Percentiles rank a stretch among this genome's conserved stretches.
Evolutionary conservation across 768 basidiomycete genomes (phyloP).

Genomic region (Boletus patriciae): DNA sequence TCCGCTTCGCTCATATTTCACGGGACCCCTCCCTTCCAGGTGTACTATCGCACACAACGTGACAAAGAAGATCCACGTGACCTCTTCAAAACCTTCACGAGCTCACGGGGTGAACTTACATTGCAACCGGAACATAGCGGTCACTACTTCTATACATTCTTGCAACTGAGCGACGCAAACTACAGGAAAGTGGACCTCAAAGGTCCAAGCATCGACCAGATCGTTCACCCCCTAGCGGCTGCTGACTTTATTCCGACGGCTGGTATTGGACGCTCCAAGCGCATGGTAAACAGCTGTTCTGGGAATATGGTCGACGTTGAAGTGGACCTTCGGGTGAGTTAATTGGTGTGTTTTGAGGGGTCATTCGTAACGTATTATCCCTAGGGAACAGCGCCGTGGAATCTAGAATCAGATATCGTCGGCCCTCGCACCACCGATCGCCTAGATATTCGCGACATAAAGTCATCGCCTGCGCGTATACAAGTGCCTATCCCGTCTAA

Average conservation of each 20-base stretch:
- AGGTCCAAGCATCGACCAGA: conserved; percentile 79
- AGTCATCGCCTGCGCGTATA: conserved; percentile 52
- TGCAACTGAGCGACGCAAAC: conserved; percentile 76
- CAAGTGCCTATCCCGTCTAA: conserved; percentile 66
- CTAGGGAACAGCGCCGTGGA: conserved; percentile 91
- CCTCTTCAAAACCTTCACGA: conserved; percentile 56
- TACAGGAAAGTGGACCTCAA: conserved; percentile 76
- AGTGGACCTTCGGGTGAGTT: conserved; percentile 72
- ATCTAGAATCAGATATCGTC: conserved; percentile 76
- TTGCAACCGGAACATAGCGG: conserved; percentile 88
- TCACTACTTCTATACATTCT: conserved; percentile 82
- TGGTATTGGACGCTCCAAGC: conserved; percentile 47
- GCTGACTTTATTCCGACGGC: conserved; percentile 61
- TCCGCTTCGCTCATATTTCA: conserved; percentile 82
- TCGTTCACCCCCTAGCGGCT: conserved; percentile 85
- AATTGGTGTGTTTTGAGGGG: neutral
- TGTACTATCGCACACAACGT: conserved; percentile 74
- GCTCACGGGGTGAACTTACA: conserved; percentile 77
- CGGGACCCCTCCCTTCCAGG: conserved; percentile 86
- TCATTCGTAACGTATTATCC: conserved; percentile 2
- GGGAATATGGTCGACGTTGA: conserved; percentile 74
- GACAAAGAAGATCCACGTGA: conserved; percentile 66
- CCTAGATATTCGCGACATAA: conserved; percentile 55
- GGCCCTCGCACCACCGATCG: conserved; percentile 68
- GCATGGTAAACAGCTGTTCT: conserved; percentile 72